phyloP scores from a whole-genome alignment of 2,329 filamentous ascomycete species.

The Fusarium piperis region DNA sequence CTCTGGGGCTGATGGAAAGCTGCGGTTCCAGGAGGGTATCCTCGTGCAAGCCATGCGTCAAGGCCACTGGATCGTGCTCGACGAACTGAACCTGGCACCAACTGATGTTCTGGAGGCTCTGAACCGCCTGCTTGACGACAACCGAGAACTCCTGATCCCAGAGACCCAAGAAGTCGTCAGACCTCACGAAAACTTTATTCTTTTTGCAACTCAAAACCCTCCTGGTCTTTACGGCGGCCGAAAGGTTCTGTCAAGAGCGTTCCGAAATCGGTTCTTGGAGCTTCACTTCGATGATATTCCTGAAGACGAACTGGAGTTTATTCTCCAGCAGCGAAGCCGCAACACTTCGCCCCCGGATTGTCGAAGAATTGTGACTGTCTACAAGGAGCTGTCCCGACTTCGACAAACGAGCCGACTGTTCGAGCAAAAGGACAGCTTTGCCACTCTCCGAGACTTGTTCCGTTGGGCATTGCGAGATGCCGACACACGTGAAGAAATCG shows the following conservation, averaged over 20 bases:
- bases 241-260: slow-evolving; percentile 92
- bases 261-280: slow-evolving; percentile 96
- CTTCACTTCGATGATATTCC: slow-evolving; percentile 98
- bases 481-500: slow-evolving; percentile 87
- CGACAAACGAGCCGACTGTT: slow-evolving; percentile 92
- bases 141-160: slow-evolving; percentile 92
- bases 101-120: slow-evolving; percentile 97
- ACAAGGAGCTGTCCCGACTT: slow-evolving; percentile 88
- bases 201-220: slow-evolving; percentile 98
- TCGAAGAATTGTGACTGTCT: slow-evolving; percentile 88
- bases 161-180: slow-evolving; percentile 95
- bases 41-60: slow-evolving; percentile 91
- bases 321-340: slow-evolving; percentile 86
- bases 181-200: slow-evolving; percentile 94
- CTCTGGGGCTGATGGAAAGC: slow-evolving; percentile 83
- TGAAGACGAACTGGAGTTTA: slow-evolving; percentile 90
- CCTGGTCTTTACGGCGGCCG: slow-evolving; percentile 94
- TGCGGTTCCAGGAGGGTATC: slow-evolving; percentile 92
- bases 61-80: slow-evolving; percentile 97
- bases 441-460: slow-evolving; percentile 94
- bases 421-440: slow-evolving; percentile 97
- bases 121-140: slow-evolving; percentile 95
- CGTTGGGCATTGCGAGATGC: slow-evolving; percentile 90
- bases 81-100: slow-evolving; percentile 95
- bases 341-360: slow-evolving; percentile 92